Base-by-base conservation (phyloP, 352 stramenopile genomes). In the Nothophytophthora sp. region DNA sequence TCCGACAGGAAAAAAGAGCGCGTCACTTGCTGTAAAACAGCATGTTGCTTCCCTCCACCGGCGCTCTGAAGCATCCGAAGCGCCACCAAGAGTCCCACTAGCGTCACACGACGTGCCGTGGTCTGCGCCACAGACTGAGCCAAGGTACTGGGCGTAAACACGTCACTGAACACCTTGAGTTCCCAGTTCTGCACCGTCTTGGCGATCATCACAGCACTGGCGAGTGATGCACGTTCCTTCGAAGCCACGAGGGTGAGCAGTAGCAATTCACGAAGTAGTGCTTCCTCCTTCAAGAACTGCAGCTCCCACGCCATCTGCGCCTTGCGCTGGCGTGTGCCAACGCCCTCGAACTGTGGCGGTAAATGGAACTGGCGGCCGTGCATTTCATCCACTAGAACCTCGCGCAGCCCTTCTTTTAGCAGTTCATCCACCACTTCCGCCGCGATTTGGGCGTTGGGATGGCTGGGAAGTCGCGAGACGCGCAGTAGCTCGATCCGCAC, bases 401-500 rank as follows among this genome's bases (percentile, higher is more conserved):
- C 72, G 5, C 77, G 35, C 30, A 90, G 51, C 56, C 79, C 76
- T 38, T 90, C 79, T 19, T 75, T 71, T 3, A 81, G 34, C 19
- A 88, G 50, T 38, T 84, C 54, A 35, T 74, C 56, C 18, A 75
- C 70, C 3, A 72, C 50, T 20, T 90, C 67, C 5, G 69, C 46
- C 2, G 75, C 70, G 4, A 66, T 35, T 20, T 73, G 40, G 1
- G 46, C 50, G 18, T 72, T 63, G 4, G 62, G 57, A 39, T 86
- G 73, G 8, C 58, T 36, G 12, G 60, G 33, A 33, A 80, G 72
- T 18, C 57, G 43, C 1, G 68, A 74, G 8, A 60, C 43, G 4
- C 72, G 70, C 30, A 90, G 46, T 32, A 90, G 59, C 58, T 83
- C 74, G 13, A 87, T 73, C 20, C 79, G 67, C 29, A 81, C 76